Evolutionary conservation across 805 yeast genomes (phyloP).

Genomic region (Kazachstania kunashirensis): DNA sequence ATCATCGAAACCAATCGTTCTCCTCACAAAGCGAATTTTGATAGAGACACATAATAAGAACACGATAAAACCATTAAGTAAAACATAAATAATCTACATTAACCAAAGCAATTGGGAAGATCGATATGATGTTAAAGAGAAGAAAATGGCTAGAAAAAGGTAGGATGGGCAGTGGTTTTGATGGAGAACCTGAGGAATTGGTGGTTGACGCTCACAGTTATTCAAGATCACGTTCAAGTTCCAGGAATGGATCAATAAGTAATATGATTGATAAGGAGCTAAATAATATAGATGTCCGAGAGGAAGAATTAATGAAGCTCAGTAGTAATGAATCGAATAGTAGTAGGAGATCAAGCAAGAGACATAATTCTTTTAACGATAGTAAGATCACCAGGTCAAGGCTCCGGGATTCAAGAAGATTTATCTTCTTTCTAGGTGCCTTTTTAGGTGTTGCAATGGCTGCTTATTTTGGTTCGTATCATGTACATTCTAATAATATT

Average conservation of each 20-base stretch:
- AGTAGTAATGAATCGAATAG: constrained; percentile 1
- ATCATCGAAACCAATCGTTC: too few relatives aligned
- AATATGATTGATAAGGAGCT: background rate
- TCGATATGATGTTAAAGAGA: constrained; percentile 4
- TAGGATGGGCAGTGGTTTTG: background rate
- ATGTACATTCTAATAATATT: constrained; percentile 19
- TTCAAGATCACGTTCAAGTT: background rate
- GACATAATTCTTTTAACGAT: background rate
- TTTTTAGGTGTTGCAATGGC: constrained; percentile 60
- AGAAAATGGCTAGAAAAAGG: constrained; percentile 3
- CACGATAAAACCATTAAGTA: too few relatives aligned
- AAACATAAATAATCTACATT: too few relatives aligned
- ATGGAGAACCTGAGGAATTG: background rate
- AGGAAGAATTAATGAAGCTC: background rate
- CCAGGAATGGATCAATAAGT: background rate
- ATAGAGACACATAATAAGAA: too few relatives aligned
- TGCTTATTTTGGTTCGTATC: constrained; percentile 42
- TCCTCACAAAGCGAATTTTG: too few relatives aligned
- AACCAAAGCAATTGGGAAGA: too few relatives aligned
- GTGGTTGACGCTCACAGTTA: too few relatives aligned
- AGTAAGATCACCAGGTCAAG: constrained; percentile 5
- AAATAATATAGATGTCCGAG: constrained; percentile 1
- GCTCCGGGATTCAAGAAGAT: constrained; percentile 42
- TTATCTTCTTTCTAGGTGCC: constrained; percentile 62
- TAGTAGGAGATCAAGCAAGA: background rate